Evolutionary conservation across 179 eudicot genomes (phyloP).

Genomic region (Sideroxylon spinosum): DNA sequence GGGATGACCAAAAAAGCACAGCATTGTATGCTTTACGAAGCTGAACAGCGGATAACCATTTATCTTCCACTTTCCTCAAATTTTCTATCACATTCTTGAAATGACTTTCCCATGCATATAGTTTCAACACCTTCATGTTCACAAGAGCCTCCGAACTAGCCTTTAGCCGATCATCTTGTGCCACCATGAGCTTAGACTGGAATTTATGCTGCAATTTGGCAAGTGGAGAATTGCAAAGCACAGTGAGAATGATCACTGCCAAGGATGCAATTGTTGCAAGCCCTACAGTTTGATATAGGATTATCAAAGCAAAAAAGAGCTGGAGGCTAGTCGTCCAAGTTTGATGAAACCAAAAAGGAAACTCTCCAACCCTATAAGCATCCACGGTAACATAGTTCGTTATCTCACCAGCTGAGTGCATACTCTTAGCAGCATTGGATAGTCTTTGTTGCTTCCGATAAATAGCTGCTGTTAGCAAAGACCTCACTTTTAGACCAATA

Average conservation of each 20-base stretch:
- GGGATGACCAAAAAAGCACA: slow-evolving; percentile 61
- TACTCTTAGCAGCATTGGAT: slow-evolving; percentile 36
- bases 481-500: slow-evolving; percentile 36
- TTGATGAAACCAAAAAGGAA: slow-evolving; percentile 48
- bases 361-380: slow-evolving; percentile 43
- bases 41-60: slow-evolving; percentile 51
- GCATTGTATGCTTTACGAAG: slow-evolving; percentile 39
- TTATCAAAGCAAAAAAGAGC: slow-evolving; percentile 29
- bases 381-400: slow-evolving; percentile 40
- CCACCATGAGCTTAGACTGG: slow-evolving; percentile 57
- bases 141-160: slow-evolving; percentile 55
- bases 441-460: slow-evolving; percentile 39
- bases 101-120: slow-evolving; percentile 74
- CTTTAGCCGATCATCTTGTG: slow-evolving; percentile 60
- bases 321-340: slow-evolving; percentile 46
- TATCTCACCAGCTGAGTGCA: slow-evolving; percentile 44
- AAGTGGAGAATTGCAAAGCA: slow-evolving; percentile 36
- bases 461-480: slow-evolving; percentile 42
- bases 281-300: slow-evolving; percentile 34
- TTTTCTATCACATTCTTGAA: slow-evolving; percentile 43
- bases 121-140: slow-evolving; percentile 71
- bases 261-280: slow-evolving; percentile 37
- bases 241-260: slow-evolving; percentile 27
- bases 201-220: slow-evolving; percentile 61
- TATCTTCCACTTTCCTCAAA: slow-evolving; percentile 40